phyloP scores from a whole-genome alignment of 2,329 filamentous ascomycete species.

The Calonectria henricotiae region DNA sequence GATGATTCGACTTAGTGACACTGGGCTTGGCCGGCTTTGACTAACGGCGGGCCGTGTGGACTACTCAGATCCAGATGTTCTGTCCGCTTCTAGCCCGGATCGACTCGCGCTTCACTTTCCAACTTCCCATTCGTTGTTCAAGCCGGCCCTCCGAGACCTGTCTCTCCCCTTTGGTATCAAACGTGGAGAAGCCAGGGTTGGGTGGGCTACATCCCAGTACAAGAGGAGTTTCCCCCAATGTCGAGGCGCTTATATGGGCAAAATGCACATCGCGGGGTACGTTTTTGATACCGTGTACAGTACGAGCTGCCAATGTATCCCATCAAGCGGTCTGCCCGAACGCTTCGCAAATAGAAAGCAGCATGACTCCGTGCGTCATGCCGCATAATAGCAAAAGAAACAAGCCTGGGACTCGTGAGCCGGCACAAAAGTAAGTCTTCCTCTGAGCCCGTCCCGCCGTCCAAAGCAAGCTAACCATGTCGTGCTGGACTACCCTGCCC shows the following conservation, averaged over 20 bases:
- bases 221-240: background rate
- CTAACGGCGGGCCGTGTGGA: slow-evolving; percentile 24
- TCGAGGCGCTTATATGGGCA: background rate
- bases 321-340: background rate
- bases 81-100: slow-evolving; percentile 12
- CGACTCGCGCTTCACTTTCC: background rate
- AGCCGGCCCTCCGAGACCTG: background rate
- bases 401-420: background rate
- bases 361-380: slow-evolving; percentile 20
- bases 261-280: slow-evolving; percentile 1
- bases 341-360: background rate
- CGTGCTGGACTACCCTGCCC: background rate
- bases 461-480: slow-evolving; percentile 2
- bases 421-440: slow-evolving; percentile 7
- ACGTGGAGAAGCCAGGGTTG: slow-evolving; percentile 2
- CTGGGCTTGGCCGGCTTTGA: background rate
- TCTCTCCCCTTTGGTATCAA: slow-evolving; percentile 14
- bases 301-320: background rate
- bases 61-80: slow-evolving; percentile 19
- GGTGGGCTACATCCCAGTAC: background rate
- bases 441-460: background rate
- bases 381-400: slow-evolving; percentile 17
- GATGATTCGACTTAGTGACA: background rate
- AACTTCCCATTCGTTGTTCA: background rate
- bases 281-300: background rate